Base-by-base conservation (phyloP, 169 alveolate species). In the Cardiosporidium cionae region DNA sequence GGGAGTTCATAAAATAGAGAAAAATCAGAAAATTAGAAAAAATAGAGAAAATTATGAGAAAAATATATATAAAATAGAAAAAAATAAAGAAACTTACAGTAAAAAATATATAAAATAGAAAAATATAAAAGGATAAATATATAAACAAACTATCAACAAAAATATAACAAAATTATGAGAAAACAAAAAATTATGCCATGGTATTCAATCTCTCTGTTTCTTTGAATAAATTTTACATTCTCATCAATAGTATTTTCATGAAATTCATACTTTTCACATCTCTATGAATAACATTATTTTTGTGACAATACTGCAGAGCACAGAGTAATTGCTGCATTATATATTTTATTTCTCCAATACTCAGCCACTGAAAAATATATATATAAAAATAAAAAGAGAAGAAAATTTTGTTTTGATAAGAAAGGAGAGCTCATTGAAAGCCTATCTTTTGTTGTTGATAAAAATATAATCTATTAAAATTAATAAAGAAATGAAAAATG, bases 281-380 rank as follows among this genome's bases (percentile, higher is more conserved):
- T 52, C 97, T 76, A 79, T 92, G 97, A 73, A 92, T 76, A 53
- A 89, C 84, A 74, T 84, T 88, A 81, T 90, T 89, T 37, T 81
- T 79, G 86, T 92, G 96, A 71, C 94, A 88, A 82, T 87, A 90
- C 79, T 86, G 87, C 71, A 92, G 83, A 32, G 94, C 95, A 36
- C 82, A 82, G 9, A 92, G 76, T 53, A 91, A 72, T 71, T 91
- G 96, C 31, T 78, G 77, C 78, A 90, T 76, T 33, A 89, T 85
- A n/a, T 83, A 75, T 81, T 89, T 89, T 22, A 90, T 81, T 58
- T 90, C 95, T 1, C 91, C 90, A 53, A 84, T 76, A 33, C 86
- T 78, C 65, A 88, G 84, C 76, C 88, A 83, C 68, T 44, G 76
- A 3, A 66, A 63, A n/a, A n/a, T n/a, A n/a, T n/a, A n/a, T n/a